Evolutionary conservation across 768 basidiomycete species (phyloP).

Genomic region (Leccinellum rugosiceps): DNA sequence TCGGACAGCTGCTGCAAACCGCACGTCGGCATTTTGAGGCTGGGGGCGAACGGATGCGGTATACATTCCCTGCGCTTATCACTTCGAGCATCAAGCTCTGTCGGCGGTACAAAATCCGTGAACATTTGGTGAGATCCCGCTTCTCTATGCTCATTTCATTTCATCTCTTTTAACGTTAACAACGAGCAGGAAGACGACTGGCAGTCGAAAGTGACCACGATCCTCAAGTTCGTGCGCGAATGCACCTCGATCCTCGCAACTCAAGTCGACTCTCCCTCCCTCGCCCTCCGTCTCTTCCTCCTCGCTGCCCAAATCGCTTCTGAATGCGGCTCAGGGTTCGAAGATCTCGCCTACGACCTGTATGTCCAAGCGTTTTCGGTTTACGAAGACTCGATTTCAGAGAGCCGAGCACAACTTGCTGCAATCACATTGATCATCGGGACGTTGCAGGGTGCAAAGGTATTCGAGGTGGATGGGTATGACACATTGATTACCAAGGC

Average conservation of each 20-base stretch:
- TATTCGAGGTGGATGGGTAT: too few species aligned
- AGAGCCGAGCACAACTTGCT: too few species aligned
- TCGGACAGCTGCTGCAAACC: constrained; percentile 75
- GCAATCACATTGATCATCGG: too few species aligned
- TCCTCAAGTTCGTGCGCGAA: constrained; percentile 94
- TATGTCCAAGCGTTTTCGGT: constrained; percentile 75
- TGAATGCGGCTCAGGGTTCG: constrained; percentile 89
- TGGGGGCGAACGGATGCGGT: constrained; percentile 95
- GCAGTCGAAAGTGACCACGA: constrained; percentile 78
- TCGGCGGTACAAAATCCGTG: constrained; percentile 76
- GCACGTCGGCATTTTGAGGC: constrained; percentile 87
- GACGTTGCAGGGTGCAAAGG: too few species aligned
- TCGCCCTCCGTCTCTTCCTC: constrained; percentile 91
- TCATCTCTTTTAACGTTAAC: not conserved
- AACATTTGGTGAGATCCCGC: constrained; percentile 50
- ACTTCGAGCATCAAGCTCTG: constrained; percentile 92
- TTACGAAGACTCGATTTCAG: too few species aligned
- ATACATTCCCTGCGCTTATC: constrained; percentile 42
- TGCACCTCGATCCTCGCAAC: constrained; percentile 95
- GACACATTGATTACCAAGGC: too few species aligned
- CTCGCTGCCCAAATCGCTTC: constrained; percentile 94
- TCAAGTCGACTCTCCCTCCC: constrained; percentile 86
- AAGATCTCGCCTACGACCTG: constrained; percentile 95
- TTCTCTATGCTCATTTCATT: not conserved
- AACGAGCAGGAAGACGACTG: constrained; percentile 72